A percentile compares a stretch with the other conserved stretches of the same genome.
Evolutionary conservation across 1,139 yeast species (phyloP).

Genomic region (Chernovozyma aurita): DNA sequence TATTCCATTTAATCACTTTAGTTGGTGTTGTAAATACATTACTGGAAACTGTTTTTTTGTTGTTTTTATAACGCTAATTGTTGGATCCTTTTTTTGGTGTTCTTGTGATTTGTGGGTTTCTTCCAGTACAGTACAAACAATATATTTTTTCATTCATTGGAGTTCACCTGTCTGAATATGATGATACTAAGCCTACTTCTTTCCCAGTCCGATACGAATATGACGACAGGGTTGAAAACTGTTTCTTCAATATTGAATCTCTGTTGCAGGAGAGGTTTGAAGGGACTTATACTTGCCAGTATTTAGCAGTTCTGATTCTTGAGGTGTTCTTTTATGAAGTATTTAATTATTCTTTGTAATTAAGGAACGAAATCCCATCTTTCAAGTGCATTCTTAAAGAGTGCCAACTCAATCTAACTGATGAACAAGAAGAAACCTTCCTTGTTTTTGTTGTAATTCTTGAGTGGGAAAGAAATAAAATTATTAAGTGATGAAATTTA

Average conservation of each 20-base stretch:
- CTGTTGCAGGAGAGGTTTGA: conserved; percentile 34
- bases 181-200: conserved; percentile 65
- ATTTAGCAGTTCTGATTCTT: conserved; percentile 65
- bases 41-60: no score
- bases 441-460: no score
- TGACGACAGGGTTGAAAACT: conserved; percentile 77
- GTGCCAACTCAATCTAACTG: no score
- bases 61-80: no score
- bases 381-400: conserved; percentile 6
- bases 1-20: no score
- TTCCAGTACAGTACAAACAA: neutral
- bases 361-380: conserved; percentile 2
- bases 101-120: conserved; percentile 5
- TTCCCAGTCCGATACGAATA: conserved; percentile 83
- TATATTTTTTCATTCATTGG: neutral
- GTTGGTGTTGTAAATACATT: no score
- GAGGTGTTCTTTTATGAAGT: conserved; percentile 11
- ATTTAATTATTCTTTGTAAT: no score
- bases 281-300: conserved; percentile 83
- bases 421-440: no score
- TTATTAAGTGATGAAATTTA: conserved; percentile 65
- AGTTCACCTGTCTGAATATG: conserved; percentile 22
- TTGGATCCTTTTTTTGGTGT: conserved; percentile 5
- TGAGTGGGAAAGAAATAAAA: neutral
- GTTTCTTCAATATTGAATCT: conserved; percentile 36